Conservation (phyloP, 306 rosid genomes). For the Prunus fruticosa region DNA sequence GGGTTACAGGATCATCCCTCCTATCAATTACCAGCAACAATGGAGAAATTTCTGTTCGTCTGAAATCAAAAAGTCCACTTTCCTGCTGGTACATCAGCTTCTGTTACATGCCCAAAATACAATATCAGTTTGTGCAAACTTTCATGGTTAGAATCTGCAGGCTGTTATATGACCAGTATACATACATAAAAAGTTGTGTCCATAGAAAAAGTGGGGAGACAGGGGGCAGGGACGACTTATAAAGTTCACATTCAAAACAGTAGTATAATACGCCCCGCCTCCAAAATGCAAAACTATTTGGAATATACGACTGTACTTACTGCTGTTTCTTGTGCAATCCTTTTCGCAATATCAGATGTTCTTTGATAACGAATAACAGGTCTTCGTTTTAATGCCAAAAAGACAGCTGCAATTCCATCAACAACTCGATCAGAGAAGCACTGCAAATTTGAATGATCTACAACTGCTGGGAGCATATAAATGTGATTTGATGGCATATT, state of each 20-base stretch:
- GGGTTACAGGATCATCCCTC: conserved; percentile 96
- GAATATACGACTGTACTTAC: conserved; percentile 39
- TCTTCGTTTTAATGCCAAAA: conserved; percentile 81
- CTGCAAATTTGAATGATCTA: conserved; percentile 71
- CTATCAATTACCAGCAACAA: conserved; percentile 89
- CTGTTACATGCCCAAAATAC: conserved; percentile 51
- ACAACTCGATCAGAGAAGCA: conserved; percentile 70
- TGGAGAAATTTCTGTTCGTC: conserved; percentile 86
- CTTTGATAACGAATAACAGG: conserved; percentile 91
- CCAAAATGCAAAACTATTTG: not conserved
- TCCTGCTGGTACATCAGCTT: conserved; percentile 94
- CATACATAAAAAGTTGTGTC: not conserved
- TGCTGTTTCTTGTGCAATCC: conserved; percentile 84
- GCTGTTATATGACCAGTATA: not conserved
- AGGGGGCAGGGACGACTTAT: not conserved
- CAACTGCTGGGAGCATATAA: conserved; percentile 92
- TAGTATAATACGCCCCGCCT: not conserved
- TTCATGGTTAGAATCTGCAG: not conserved
- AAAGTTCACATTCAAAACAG: not conserved
- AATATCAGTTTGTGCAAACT: conserved; percentile 27
- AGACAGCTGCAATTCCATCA: conserved; percentile 84
- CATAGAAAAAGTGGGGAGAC: not conserved
- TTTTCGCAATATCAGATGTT: conserved; percentile 84
- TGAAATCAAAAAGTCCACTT: conserved; percentile 90
- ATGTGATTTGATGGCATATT: conserved; percentile 66